A percentile compares a stretch with the other conserved stretches of the same genome.
phyloP scores from a whole-genome alignment of 2,329 filamentous ascomycete species.

The Fusarium sp. region DNA sequence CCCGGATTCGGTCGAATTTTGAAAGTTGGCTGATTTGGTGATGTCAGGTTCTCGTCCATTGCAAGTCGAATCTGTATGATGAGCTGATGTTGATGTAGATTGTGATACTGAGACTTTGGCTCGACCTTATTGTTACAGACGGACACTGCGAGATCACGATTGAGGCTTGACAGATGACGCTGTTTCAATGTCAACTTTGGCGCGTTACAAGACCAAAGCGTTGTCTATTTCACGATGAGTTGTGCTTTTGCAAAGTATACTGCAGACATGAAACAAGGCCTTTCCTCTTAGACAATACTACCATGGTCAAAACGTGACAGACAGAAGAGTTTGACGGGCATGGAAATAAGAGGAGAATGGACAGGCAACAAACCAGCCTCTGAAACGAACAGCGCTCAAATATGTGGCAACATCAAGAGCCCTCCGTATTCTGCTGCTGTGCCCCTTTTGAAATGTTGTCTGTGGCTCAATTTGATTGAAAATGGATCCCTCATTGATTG shows the following conservation, averaged over 20 bases:
- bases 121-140: not conserved
- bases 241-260: constrained; percentile 1
- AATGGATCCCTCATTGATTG: constrained; percentile 11
- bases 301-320: not conserved
- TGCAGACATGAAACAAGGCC: not conserved
- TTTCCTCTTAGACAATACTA: not conserved
- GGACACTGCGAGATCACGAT: not conserved
- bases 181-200: not conserved
- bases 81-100: constrained; percentile 3
- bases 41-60: constrained; percentile 14
- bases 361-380: not conserved
- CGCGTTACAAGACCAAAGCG: constrained; percentile 3
- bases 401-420: not conserved
- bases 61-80: not conserved
- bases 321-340: not conserved
- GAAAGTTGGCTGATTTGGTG: not conserved
- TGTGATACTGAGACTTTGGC: not conserved
- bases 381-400: constrained; percentile 5
- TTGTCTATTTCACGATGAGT: not conserved
- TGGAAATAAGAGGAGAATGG: not conserved
- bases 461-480: constrained; percentile 20
- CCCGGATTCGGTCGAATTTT: constrained; percentile 21
- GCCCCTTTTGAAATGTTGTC: constrained; percentile 11
- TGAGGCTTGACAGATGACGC: constrained; percentile 19
- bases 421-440: not conserved